These are phyloP conservation scores for Fusarium nematophilum DNA, from an alignment of 2,329 filamentous ascomycete species.

Conservation along the genomic window DNA sequence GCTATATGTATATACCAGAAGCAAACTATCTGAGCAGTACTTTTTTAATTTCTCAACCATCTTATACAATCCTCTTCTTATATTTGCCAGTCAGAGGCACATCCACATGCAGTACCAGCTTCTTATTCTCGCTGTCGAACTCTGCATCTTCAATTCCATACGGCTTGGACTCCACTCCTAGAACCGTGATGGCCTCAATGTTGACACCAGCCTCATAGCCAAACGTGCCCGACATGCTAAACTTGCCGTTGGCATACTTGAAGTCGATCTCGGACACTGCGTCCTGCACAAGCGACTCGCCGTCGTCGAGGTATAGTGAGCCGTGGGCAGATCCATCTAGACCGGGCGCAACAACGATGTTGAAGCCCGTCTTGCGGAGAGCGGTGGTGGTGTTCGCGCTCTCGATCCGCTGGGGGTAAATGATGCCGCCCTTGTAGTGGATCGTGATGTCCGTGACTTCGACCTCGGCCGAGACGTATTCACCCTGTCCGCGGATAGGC, in stretches of 20 bases:
- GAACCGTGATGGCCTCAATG: conserved; percentile 60
- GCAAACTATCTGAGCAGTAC: neutral
- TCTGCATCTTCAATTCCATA: conserved; percentile 23
- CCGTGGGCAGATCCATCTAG: conserved; percentile 72
- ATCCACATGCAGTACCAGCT: conserved; percentile 34
- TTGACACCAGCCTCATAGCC: conserved; percentile 59
- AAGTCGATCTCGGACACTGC: conserved; percentile 70
- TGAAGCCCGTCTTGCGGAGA: conserved; percentile 72
- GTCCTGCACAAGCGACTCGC: conserved; percentile 70
- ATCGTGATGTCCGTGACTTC: conserved; percentile 67
- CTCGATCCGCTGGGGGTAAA: conserved; percentile 68
- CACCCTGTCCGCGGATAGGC: conserved; percentile 51
- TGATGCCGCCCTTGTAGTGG: conserved; percentile 71
- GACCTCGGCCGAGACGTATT: conserved; percentile 47
- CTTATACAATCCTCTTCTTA: conserved; percentile 2
- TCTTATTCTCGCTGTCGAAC: conserved; percentile 39
- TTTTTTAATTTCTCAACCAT: neutral
- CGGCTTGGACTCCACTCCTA: conserved; percentile 50
- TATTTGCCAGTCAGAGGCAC: conserved; percentile 35
- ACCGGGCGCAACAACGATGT: conserved; percentile 74
- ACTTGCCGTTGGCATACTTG: conserved; percentile 62
- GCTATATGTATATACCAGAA: too few relatives aligned
- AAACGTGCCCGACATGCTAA: conserved; percentile 65
- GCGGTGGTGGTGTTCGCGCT: conserved; percentile 71
- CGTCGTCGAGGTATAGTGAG: conserved; percentile 79